Percentiles rank a stretch among this genome's conserved stretches.
These are phyloP conservation scores for Aeminium ludgeri DNA, from an alignment of 495 filamentous ascomycete genomes.

Conservation along the genomic window DNA sequence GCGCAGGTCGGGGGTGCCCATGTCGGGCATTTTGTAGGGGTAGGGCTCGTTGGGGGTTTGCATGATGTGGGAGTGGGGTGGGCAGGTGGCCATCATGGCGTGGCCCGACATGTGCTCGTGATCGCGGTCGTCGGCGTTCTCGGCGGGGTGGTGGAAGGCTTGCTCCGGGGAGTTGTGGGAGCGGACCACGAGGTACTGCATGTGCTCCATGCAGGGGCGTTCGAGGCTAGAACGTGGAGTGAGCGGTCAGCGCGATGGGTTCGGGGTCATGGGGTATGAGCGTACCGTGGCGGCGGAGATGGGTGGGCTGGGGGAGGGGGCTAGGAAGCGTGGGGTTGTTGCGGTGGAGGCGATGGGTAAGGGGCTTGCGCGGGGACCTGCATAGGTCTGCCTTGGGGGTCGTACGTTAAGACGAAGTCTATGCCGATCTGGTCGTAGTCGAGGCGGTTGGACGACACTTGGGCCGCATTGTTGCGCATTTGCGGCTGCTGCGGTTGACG, in stretches of 20 bases:
- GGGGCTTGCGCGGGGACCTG: slow-evolving; percentile 26
- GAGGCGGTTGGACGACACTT: slow-evolving; percentile 26
- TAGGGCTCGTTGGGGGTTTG: slow-evolving; percentile 26
- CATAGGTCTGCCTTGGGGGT: slow-evolving; percentile 19
- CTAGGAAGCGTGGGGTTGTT: too few relatives aligned
- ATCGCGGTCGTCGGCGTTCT: slow-evolving; percentile 32
- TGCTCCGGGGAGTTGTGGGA: slow-evolving; percentile 35
- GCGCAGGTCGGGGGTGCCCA: slow-evolving; percentile 55
- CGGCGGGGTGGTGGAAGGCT: slow-evolving; percentile 31
- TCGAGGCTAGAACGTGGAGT: slow-evolving; percentile 50
- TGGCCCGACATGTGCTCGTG: slow-evolving; percentile 45
- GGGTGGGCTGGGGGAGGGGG: too few relatives aligned
- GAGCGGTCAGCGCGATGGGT: slow-evolving; percentile 4
- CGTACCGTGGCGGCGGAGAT: slow-evolving; percentile 1
- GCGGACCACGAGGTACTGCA: slow-evolving; percentile 54
- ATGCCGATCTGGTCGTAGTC: slow-evolving; percentile 83
- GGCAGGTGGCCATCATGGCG: slow-evolving; percentile 78
- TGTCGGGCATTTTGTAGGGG: slow-evolving; percentile 44
- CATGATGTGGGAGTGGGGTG: slow-evolving; percentile 38
- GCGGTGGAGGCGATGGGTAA: slow-evolving; percentile 46
- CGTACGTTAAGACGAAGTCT: slow-evolving; percentile 93
- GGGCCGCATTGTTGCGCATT: slow-evolving; percentile 10
- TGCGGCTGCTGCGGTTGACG: slow-evolving; percentile 13
- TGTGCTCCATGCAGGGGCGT: slow-evolving; percentile 86
- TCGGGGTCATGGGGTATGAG: background rate